phyloP scores from a whole-genome alignment of 1,284 basidiomycete genomes.

The Malassezia globosa region DNA sequence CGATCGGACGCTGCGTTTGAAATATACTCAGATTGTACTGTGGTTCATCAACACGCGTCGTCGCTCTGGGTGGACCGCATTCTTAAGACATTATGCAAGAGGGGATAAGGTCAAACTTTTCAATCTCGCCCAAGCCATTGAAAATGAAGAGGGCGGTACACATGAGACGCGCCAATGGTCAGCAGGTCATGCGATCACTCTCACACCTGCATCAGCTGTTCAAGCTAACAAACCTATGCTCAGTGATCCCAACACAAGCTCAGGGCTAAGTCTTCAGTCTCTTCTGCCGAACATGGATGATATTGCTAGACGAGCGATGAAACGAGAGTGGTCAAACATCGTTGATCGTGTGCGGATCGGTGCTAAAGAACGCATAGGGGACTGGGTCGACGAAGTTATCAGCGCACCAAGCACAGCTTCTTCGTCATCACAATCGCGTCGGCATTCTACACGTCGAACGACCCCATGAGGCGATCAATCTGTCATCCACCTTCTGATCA shows the following conservation, averaged over 20 bases:
- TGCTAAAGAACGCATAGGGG: conserved; percentile 28
- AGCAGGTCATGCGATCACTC: neutral
- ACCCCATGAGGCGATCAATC: too few species aligned
- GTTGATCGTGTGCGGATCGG: conserved; percentile 28
- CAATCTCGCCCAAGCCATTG: conserved; percentile 10
- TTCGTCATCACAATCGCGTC: neutral
- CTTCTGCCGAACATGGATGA: neutral
- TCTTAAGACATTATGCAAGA: conserved; percentile 24
- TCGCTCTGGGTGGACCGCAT: conserved; percentile 38
- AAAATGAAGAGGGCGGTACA: conserved; percentile 9
- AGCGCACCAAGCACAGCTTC: neutral
- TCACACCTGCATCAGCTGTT: neutral
- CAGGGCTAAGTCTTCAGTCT: neutral
- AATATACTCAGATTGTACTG: conserved; percentile 23
- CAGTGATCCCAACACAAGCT: too few species aligned
- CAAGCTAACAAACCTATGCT: neutral
- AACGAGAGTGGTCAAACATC: conserved; percentile 22
- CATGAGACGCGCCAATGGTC: conserved; percentile 12
- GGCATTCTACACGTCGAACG: too few species aligned
- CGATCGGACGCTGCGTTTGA: neutral
- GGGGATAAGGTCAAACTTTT: conserved; percentile 25
- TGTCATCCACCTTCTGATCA: too few species aligned
- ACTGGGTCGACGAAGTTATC: conserved; percentile 24
- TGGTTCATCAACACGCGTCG: conserved; percentile 47
- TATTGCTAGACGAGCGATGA: neutral